Percentiles rank a stretch among this genome's conserved stretches.
These are phyloP conservation scores for Phoenix dactylifera DNA, from an alignment of 176 grass and related monocot species.

Conservation along the genomic window DNA sequence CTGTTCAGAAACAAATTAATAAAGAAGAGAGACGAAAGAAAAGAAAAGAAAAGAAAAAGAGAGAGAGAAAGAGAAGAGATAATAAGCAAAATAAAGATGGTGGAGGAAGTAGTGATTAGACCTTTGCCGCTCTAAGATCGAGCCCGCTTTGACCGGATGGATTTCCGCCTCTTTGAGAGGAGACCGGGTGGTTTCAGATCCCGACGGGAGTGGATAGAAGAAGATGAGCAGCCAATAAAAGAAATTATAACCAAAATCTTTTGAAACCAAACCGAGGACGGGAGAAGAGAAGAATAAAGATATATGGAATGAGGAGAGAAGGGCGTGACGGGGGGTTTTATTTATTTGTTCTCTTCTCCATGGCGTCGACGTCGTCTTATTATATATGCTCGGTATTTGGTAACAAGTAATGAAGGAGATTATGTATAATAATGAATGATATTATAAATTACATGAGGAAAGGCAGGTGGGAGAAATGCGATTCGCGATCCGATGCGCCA, in stretches of 20 bases:
- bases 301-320: background rate
- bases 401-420: too few species aligned
- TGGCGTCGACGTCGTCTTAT: background rate
- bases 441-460: too few species aligned
- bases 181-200: constrained; percentile 4
- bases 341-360: background rate
- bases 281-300: background rate
- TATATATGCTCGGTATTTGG: too few species aligned
- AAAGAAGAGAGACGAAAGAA: background rate
- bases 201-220: constrained; percentile 4
- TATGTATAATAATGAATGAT: too few species aligned
- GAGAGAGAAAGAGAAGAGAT: background rate
- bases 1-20: too few species aligned
- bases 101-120: background rate
- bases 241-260: background rate
- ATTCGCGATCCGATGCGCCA: too few species aligned
- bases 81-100: background rate
- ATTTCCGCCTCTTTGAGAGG: constrained; percentile 1
- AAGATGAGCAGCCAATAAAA: too few species aligned
- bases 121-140: background rate
- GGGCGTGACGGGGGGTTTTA: background rate
- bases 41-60: background rate
- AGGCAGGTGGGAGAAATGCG: too few species aligned
- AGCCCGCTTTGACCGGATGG: constrained; percentile 7
- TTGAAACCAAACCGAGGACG: background rate